Evolutionary conservation across 805 yeast species (phyloP), one percentile per base, ranked within the genome.

Genomic region (Torulaspora maleeae): DNA sequence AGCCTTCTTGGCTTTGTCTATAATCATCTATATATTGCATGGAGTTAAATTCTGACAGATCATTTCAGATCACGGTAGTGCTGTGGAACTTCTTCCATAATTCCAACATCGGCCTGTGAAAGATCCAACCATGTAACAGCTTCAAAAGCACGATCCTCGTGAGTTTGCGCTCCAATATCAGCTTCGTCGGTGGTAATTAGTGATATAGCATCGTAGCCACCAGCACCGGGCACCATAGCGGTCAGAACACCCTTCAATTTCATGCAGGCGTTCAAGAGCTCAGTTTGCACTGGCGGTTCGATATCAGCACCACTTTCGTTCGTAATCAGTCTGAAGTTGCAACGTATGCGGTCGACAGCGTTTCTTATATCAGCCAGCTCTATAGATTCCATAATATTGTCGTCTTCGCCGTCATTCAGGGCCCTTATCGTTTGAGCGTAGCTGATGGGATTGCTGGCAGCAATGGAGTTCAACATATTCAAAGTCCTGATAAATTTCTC

Each of bases 211-310:
- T 93, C 99, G 60, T 81, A 85, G 0, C 99, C 99, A 22, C 99
- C 99, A 0, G 99, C 99, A 2, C 99, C 99, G 0, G 99, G 99
- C 3, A 93, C 95, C 27, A 93, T 90, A n/a, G 96, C 97, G 0
- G 96, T 95, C 15, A 91, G 55, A 25, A 88, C 93, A 12, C 99
- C 99, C 0, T 70, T 70, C 16, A 86, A 59, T 7, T 64, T 53
- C 33, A 73, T 62, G 47, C 85, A 79, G 13, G 69, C 62, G 58
- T 91, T 79, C 6, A 93, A 67, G 5, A 93, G 70, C 1, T 54
- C 48, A 0, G 96, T 86, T 65, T 93, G 99, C 16, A 74, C 69
- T 1, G 60, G 64, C 0, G 99, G 99, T 64, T 93, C 98, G 40
- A 93, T 79, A n/a, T 84, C 88, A 0, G 95, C 97, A 0, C 83